A percentile compares a stretch with the other conserved stretches of the same genome.
Conservation (phyloP, 75 land plant genomes). For the Pinus tabuliformis region DNA sequence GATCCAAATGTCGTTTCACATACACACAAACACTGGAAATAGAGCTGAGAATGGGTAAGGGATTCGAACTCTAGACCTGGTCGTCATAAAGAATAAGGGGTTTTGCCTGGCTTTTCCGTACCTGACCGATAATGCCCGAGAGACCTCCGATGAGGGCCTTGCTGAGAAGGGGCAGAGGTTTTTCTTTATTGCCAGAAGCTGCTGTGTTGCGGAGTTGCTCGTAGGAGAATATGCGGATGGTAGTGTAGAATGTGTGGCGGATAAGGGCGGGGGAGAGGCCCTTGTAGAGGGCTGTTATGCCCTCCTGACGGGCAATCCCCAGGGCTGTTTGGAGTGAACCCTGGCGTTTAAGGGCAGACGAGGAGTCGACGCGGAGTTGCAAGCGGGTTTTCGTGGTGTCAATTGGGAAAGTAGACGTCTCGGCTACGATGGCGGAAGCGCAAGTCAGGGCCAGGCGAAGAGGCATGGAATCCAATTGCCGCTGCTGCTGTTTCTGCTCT, state of each 20-base stretch:
- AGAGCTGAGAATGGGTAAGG: background rate
- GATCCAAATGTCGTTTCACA: too few species aligned
- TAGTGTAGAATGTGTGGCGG: conserved; percentile 84
- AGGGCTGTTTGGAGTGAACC: conserved; percentile 52
- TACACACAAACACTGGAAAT: too few species aligned
- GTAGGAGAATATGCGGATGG: conserved; percentile 79
- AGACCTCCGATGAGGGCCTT: conserved; percentile 76
- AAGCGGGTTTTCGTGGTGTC: conserved; percentile 85
- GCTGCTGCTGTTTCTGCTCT: too few species aligned
- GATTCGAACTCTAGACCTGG: background rate
- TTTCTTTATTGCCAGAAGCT: conserved; percentile 8
- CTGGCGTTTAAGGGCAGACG: conserved; percentile 3
- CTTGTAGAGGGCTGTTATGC: conserved; percentile 60
- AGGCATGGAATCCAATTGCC: conserved; percentile 9
- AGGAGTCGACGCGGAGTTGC: conserved; percentile 57
- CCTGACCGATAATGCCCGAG: conserved; percentile 93
- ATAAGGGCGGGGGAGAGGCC: conserved; percentile 83
- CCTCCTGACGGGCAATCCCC: conserved; percentile 43
- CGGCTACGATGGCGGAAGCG: conserved; percentile 75
- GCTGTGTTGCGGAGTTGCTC: conserved; percentile 50
- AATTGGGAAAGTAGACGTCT: conserved; percentile 84
- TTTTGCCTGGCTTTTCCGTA: conserved; percentile 9
- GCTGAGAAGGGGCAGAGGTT: background rate
- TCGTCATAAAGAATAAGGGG: too few species aligned
- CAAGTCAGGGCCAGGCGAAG: conserved; percentile 49